These are phyloP conservation scores for Metschnikowia aberdeeniae DNA, from an alignment of 805 yeast species.

Conservation along the genomic window DNA sequence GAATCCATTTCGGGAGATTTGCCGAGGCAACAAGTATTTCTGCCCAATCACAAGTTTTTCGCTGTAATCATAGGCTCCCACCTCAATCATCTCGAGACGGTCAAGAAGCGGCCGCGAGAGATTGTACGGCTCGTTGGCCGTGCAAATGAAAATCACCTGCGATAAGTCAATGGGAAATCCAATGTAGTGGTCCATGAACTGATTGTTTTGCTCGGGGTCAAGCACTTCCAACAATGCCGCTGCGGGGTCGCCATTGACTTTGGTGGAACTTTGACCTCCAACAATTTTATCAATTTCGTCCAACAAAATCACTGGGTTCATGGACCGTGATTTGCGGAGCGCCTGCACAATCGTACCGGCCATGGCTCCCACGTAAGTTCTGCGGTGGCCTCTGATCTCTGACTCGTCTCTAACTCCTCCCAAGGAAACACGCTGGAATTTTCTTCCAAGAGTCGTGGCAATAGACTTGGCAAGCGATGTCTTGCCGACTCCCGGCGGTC, in stretches of 20 bases:
- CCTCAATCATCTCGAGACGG: constrained; percentile 75
- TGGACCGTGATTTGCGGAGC: constrained; percentile 64
- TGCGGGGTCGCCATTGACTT: constrained; percentile 78
- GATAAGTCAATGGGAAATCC: constrained; percentile 85
- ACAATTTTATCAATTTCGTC: constrained; percentile 84
- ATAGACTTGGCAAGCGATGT: constrained; percentile 82
- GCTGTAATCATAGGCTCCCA: constrained; percentile 73
- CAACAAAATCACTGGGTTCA: constrained; percentile 78
- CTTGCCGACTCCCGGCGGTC: constrained; percentile 94
- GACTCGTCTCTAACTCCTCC: constrained; percentile 90
- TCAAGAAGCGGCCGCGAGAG: constrained; percentile 76
- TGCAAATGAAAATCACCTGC: constrained; percentile 76
- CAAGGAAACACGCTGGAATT: constrained; percentile 73
- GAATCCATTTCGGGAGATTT: constrained; percentile 64
- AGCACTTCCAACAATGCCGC: constrained; percentile 85
- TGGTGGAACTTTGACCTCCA: constrained; percentile 45
- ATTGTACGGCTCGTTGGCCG: constrained; percentile 73
- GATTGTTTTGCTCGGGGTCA: constrained; percentile 83
- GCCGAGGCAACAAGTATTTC: constrained; percentile 70
- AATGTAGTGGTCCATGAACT: constrained; percentile 76
- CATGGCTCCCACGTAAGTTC: constrained; percentile 91
- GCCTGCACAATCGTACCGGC: constrained; percentile 82
- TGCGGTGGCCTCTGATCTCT: constrained; percentile 84
- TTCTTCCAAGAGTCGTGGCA: constrained; percentile 67
- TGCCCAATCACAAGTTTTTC: constrained; percentile 74